Evolutionary conservation across 2,329 filamentous ascomycete species (phyloP).

Genomic region (Diaporthe helianthi): DNA sequence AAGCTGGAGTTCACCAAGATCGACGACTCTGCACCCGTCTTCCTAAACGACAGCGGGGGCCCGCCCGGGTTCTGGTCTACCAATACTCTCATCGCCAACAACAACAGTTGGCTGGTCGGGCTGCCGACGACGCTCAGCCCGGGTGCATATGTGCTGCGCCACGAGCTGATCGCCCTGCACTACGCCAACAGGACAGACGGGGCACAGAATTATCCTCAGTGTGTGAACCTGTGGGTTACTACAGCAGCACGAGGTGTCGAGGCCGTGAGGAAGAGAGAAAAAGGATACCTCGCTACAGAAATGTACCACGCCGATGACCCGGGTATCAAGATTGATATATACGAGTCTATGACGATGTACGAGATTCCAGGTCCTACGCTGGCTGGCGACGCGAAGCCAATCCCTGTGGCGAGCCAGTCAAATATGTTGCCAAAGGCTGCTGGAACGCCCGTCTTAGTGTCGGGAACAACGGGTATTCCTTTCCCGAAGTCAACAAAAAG

Average conservation of each 20-base stretch:
- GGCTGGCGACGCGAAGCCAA: conserved; percentile 37
- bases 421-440: conserved; percentile 32
- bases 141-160: conserved; percentile 60
- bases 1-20: conserved; percentile 53
- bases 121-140: conserved; percentile 51
- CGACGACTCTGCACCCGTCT: conserved; percentile 44
- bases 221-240: conserved; percentile 42
- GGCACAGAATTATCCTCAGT: conserved; percentile 44
- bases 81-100: conserved; percentile 57
- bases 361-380: conserved; percentile 41
- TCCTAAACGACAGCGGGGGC: conserved; percentile 38
- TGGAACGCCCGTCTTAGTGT: conserved; percentile 41
- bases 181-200: conserved; percentile 38
- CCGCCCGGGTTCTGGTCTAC: conserved; percentile 47
- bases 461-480: conserved; percentile 36
- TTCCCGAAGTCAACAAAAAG: conserved; percentile 15
- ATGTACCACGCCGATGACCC: conserved; percentile 39
- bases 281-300: conserved; percentile 35
- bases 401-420: conserved; percentile 38
- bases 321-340: conserved; percentile 40
- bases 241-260: conserved; percentile 3
- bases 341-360: conserved; percentile 37
- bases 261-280: conserved; percentile 22
- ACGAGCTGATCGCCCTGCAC: conserved; percentile 56
- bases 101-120: conserved; percentile 58